Conservation (phyloP, 257 asterid species). For the Craterostigma plantagineum region DNA sequence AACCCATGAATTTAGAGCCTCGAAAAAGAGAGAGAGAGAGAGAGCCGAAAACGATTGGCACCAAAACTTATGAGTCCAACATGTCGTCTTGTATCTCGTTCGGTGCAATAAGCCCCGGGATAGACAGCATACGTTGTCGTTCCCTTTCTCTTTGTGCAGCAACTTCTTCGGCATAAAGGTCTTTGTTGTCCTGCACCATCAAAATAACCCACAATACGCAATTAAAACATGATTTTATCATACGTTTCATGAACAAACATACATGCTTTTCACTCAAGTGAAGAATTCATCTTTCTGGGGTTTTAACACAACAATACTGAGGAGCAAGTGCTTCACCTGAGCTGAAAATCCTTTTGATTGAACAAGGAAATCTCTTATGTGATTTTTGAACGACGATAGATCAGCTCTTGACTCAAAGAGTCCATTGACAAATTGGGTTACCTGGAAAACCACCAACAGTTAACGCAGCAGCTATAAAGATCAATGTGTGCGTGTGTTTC, state of each 20-base stretch:
- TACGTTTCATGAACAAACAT: background rate
- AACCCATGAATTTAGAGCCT: too few species aligned
- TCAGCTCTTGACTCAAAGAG: conserved; percentile 66
- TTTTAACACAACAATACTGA: background rate
- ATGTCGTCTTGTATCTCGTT: conserved; percentile 88
- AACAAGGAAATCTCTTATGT: conserved; percentile 82
- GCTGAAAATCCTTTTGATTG: conserved; percentile 97
- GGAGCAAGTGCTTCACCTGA: conserved; percentile 34
- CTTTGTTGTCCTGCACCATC: conserved; percentile 70
- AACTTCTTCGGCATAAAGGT: conserved; percentile 86
- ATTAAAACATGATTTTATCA: background rate
- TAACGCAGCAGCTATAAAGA: conserved; percentile 1
- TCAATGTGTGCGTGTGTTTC: background rate
- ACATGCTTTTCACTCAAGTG: background rate
- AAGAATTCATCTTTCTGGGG: background rate
- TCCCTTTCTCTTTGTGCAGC: conserved; percentile 81
- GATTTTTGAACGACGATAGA: conserved; percentile 59
- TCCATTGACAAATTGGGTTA: conserved; percentile 73
- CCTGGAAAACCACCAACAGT: conserved; percentile 22
- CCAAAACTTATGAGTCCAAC: conserved; percentile 25
- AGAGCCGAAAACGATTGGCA: too few species aligned
- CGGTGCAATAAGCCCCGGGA: conserved; percentile 86
- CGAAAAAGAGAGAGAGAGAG: too few species aligned
- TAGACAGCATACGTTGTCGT: conserved; percentile 66
- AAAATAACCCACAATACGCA: background rate